A percentile compares a stretch with the other conserved stretches of the same genome.
These are phyloP conservation scores for Kalmusia sp. DNA, from an alignment of 2,329 filamentous ascomycete genomes.

Conservation along the genomic window DNA sequence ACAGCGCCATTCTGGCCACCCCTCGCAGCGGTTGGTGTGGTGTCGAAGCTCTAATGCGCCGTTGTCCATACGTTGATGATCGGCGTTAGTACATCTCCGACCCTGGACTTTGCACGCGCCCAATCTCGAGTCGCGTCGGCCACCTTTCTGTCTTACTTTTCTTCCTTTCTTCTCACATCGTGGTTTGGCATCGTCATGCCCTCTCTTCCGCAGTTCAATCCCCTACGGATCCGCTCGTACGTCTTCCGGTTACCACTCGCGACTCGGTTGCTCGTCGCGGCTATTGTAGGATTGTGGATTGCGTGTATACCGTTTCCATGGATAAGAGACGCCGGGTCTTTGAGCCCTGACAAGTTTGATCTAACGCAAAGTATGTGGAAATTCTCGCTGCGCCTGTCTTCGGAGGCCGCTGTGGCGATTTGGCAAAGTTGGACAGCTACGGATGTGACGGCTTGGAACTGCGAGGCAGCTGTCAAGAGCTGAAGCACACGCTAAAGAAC, in stretches of 20 bases:
- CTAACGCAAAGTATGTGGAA: slow-evolving; percentile 70
- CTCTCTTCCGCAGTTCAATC: slow-evolving; percentile 69
- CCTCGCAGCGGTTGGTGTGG: slow-evolving; percentile 10
- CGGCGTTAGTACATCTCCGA: slow-evolving; percentile 17
- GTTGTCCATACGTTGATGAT: slow-evolving; percentile 7
- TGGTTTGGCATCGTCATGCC: slow-evolving; percentile 40
- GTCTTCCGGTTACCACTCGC: slow-evolving; percentile 85
- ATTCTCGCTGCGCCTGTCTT: neutral
- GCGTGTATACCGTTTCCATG: slow-evolving; percentile 73
- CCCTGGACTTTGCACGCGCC: slow-evolving; percentile 19
- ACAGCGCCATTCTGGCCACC: slow-evolving; percentile 40
- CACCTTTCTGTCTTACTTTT: slow-evolving; percentile 9
- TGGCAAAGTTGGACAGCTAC: neutral
- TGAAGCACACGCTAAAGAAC: neutral
- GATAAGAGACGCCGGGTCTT: slow-evolving; percentile 78
- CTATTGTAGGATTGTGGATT: slow-evolving; percentile 74
- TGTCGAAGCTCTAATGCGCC: slow-evolving; percentile 16
- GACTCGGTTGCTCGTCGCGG: slow-evolving; percentile 72
- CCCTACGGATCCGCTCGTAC: slow-evolving; percentile 78
- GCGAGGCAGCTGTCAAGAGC: neutral
- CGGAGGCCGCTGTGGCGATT: neutral
- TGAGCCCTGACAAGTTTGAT: slow-evolving; percentile 79
- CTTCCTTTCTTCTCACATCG: slow-evolving; percentile 8
- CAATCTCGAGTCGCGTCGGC: slow-evolving; percentile 1
- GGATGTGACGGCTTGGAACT: neutral